Evolutionary conservation across 2,329 filamentous ascomycete species (phyloP).

Genomic region (Microcyclospora tardicrescens): DNA sequence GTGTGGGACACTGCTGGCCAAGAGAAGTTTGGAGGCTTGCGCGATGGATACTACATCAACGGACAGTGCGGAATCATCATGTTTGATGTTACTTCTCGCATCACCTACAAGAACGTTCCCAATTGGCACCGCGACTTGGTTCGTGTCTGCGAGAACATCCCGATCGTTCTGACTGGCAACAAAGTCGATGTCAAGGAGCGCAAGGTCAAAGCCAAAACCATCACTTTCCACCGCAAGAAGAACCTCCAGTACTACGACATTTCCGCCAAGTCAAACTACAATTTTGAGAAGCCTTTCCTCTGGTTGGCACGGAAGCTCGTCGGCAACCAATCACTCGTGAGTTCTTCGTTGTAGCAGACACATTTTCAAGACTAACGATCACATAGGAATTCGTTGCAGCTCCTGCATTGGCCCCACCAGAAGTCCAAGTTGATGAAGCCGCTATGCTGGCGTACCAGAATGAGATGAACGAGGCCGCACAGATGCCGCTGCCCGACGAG

Average conservation of each 20-base stretch:
- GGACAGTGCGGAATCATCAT: constrained; percentile 99
- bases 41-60: constrained; percentile 99
- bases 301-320: constrained; percentile 98
- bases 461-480: constrained; percentile 74
- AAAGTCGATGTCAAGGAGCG: constrained; percentile 99
- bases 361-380: constrained; percentile 14
- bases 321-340: constrained; percentile 74
- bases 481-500: constrained; percentile 85
- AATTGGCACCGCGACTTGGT: constrained; percentile 99
- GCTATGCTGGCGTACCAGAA: constrained; percentile 70
- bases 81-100: constrained; percentile 98
- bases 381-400: constrained; percentile 87
- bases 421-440: constrained; percentile 73
- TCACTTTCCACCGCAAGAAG: constrained; percentile 99
- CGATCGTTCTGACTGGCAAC: constrained; percentile 96
- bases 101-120: constrained; percentile 99
- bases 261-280: constrained; percentile 99
- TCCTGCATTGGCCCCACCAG: constrained; percentile 84
- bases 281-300: constrained; percentile 99
- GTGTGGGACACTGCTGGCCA: constrained; percentile 98
- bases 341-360: constrained; percentile 22
- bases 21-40: constrained; percentile 98
- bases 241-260: constrained; percentile 99
- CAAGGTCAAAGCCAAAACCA: constrained; percentile 99
- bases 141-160: constrained; percentile 98